Conservation (phyloP, 306 rosid genomes). For the Medicago lupulina region DNA sequence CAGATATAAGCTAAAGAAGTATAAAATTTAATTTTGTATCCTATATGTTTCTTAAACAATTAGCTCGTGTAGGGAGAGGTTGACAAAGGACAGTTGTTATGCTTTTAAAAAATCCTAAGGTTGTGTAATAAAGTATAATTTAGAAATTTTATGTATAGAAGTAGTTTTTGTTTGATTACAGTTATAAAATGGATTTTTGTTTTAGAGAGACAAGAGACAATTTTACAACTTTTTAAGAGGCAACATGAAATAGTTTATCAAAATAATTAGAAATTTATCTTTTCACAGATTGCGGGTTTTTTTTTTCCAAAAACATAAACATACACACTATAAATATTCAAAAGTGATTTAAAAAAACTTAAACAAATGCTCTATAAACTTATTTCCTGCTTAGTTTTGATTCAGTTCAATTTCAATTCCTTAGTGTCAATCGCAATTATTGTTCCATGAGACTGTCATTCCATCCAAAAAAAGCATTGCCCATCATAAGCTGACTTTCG, state of each 20-base stretch:
- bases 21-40: conserved; percentile 22
- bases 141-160: not conserved
- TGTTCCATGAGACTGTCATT: conserved; percentile 4
- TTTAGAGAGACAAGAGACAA: not conserved
- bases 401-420: conserved; percentile 21
- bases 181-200: not conserved
- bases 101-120: not conserved
- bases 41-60: conserved; percentile 1
- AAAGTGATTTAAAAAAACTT: not conserved
- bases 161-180: not conserved
- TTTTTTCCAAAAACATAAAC: conserved; percentile 3
- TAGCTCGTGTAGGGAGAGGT: not conserved
- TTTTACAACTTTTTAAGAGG: not conserved
- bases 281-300: not conserved
- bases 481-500: not conserved
- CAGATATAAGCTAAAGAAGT: not conserved
- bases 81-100: not conserved
- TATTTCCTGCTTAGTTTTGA: conserved; percentile 14
- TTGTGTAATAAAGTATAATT: not conserved
- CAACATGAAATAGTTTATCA: not conserved
- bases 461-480: not conserved
- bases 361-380: not conserved
- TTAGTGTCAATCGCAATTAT: conserved; percentile 8
- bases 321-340: not conserved
- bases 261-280: not conserved